Evolutionary conservation across 192 early-diverging fungal species (phyloP), one percentile per base, ranked within the genome.

Genomic region (Coemansia sp.): DNA sequence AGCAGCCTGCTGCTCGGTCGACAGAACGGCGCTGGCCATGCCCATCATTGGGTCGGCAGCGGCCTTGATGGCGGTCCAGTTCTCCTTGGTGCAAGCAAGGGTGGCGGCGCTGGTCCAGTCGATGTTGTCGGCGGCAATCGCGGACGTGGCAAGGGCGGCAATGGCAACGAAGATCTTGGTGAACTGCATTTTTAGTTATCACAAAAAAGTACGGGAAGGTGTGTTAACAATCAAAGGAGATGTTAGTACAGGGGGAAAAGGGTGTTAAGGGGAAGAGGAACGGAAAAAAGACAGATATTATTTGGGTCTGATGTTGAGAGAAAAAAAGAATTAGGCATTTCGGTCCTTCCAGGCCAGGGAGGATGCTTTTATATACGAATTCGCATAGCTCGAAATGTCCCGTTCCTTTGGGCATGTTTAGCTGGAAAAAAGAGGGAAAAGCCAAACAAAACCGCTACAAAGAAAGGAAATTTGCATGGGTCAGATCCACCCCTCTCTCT

Each of bases 141-240:
- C 57, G 48, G 78, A 57, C 20, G 74, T 57, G 48, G 70, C 66
- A 42, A 85, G 40, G 33, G 84, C 75, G 42, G 75, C 77, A 44
- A 83, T 20, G 54, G 78, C 81, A 57, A 80, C 54, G 48, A 79
- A 41, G 65, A 68, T 72, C 81, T 85, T 85, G 75, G 80, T 69
- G 61, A 78, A 62, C 75, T 72, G 69, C 75, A 78, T 78, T 57
- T 37, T 78, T 62, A 19, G 25, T 36, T 27, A 38, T 37, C 40
- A 36, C 8, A 3, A 53, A 55, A n/a, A n/a, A n/a, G n/a, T n/a
- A n/a, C n/a, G n/a, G n/a, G n/a, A n/a, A 41, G 23, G 19, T 50
- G 19, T 25, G 47, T 50, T 50, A 36, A 36, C 34, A 36, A 36
- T 6, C 34, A 25, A 27, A 22, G 6, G 47, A 48, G 37, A 54